These are phyloP conservation scores for Hortaea sp. DNA, from an alignment of 2,329 filamentous ascomycete genomes.

Conservation along the genomic window DNA sequence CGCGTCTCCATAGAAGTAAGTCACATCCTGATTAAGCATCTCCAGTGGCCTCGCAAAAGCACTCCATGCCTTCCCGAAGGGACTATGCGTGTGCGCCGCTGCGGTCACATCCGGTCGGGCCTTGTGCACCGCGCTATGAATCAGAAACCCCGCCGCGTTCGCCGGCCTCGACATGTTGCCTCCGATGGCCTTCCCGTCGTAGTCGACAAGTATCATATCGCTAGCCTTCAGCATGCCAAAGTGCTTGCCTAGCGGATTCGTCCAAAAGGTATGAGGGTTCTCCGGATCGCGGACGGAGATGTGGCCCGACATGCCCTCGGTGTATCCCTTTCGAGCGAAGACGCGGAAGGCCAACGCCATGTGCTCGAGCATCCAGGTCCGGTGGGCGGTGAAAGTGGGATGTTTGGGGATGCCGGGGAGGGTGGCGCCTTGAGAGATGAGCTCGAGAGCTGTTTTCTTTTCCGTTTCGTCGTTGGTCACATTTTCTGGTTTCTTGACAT, in stretches of 20 bases:
- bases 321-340: conserved; percentile 55
- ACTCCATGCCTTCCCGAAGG: conserved; percentile 57
- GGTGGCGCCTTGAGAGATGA: conserved; percentile 37
- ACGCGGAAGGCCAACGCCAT: conserved; percentile 59
- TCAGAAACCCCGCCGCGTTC: conserved; percentile 60
- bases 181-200: conserved; percentile 52
- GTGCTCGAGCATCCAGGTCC: conserved; percentile 53
- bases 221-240: conserved; percentile 55
- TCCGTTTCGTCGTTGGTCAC: conserved; percentile 7
- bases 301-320: conserved; percentile 60
- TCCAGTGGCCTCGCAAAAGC: conserved; percentile 55
- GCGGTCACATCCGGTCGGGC: conserved; percentile 57
- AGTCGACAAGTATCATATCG: conserved; percentile 58
- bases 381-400: conserved; percentile 47
- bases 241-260: conserved; percentile 55
- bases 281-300: conserved; percentile 60
- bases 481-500: conserved; percentile 5
- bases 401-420: conserved; percentile 45
- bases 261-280: conserved; percentile 54
- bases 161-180: conserved; percentile 51
- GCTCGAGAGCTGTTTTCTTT: conserved; percentile 23
- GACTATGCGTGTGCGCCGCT: conserved; percentile 60
- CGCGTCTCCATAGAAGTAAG: conserved; percentile 51
- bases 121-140: conserved; percentile 61
- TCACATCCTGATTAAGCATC: conserved; percentile 61